These are phyloP conservation scores for Ustilago hordei DNA, from an alignment of 1,284 basidiomycete species.

Conservation along the genomic window DNA sequence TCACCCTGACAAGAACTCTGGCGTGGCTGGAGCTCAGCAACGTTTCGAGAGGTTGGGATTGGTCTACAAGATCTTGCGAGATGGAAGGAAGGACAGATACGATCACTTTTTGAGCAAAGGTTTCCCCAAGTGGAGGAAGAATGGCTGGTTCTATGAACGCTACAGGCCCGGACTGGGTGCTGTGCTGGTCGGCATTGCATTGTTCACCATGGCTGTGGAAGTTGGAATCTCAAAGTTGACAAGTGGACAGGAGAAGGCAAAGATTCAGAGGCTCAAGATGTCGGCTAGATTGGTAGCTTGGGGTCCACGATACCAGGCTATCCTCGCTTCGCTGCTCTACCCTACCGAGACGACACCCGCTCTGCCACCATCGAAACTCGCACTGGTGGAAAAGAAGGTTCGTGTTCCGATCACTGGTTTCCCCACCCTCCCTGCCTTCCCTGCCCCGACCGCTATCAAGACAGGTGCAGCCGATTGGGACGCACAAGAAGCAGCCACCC, in stretches of 20 bases:
- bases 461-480: conserved; percentile 60
- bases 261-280: conserved; percentile 51
- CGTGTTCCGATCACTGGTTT: conserved; percentile 60
- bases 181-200: conserved; percentile 53
- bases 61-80: conserved; percentile 66
- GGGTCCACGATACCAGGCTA: conserved; percentile 60
- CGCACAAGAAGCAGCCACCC: conserved; percentile 51
- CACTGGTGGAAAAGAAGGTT: conserved; percentile 59
- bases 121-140: conserved; percentile 66
- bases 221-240: conserved; percentile 46
- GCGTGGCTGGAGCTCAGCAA: conserved; percentile 51
- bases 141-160: conserved; percentile 65
- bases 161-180: conserved; percentile 60
- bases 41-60: conserved; percentile 66
- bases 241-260: conserved; percentile 48
- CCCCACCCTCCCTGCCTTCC: conserved; percentile 49
- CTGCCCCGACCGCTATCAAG: conserved; percentile 20
- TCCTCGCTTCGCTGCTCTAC: conserved; percentile 17
- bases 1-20: conserved; percentile 66
- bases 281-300: conserved; percentile 57
- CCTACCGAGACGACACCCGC: not conserved
- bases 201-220: conserved; percentile 45
- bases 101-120: conserved; percentile 66
- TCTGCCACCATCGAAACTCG: conserved; percentile 9
- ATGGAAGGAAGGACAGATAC: conserved; percentile 66